Percentiles rank a stretch among this genome's conserved stretches.
Conservation (phyloP, 2,329 filamentous ascomycete genomes). For the Ceratocystis lukuohia region DNA sequence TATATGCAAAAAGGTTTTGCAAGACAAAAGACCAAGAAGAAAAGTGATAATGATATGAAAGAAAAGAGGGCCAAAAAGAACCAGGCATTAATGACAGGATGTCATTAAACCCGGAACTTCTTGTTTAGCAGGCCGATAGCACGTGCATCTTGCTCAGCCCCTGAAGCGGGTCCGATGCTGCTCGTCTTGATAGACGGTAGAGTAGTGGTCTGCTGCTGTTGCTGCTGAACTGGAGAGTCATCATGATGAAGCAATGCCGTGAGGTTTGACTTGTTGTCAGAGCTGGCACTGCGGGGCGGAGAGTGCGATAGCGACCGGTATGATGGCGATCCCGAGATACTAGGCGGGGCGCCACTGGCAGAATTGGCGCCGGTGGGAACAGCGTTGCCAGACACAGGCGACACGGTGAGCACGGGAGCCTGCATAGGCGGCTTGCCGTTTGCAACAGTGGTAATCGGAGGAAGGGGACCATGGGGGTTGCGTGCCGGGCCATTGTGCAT, state of each 20-base stretch:
- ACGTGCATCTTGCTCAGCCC: constrained; percentile 44
- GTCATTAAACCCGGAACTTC: constrained; percentile 33
- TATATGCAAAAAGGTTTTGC: neutral
- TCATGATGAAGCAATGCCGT: constrained; percentile 40
- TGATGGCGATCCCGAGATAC: constrained; percentile 20
- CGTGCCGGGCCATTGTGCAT: constrained; percentile 27
- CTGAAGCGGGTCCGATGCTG: constrained; percentile 32
- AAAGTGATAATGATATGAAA: neutral
- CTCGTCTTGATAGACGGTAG: constrained; percentile 31
- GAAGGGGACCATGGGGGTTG: constrained; percentile 33
- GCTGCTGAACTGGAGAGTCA: constrained; percentile 32
- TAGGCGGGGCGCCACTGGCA: neutral
- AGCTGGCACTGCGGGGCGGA: constrained; percentile 16
- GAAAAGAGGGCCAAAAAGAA: neutral
- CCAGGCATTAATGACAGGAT: neutral
- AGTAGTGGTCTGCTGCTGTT: constrained; percentile 31
- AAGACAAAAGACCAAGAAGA: neutral
- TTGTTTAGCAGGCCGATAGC: constrained; percentile 53
- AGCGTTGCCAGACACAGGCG: constrained; percentile 29
- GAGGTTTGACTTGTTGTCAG: constrained; percentile 33
- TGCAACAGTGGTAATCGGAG: constrained; percentile 29
- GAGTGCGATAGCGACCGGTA: constrained; percentile 16
- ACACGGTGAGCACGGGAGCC: constrained; percentile 35
- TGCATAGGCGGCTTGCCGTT: constrained; percentile 31
- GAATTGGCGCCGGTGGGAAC: constrained; percentile 26